Conservation (phyloP, 1,284 basidiomycete genomes). For the Ustilago curta region DNA sequence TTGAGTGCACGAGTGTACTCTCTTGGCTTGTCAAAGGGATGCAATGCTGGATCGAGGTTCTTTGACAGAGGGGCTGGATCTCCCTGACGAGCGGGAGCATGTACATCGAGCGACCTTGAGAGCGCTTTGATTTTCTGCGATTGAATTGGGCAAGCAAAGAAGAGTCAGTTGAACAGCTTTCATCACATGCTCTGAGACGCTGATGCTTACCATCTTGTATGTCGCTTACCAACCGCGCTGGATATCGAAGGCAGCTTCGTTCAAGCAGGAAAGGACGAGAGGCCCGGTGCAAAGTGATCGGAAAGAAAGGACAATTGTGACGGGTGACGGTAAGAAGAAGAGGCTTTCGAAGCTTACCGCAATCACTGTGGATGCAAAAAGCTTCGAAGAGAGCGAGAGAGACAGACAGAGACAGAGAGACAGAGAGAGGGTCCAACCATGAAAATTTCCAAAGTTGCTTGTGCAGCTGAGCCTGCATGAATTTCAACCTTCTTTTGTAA, state of each 20-base stretch:
- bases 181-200: background rate
- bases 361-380: slow-evolving; percentile 2
- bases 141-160: background rate
- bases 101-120: slow-evolving; percentile 82
- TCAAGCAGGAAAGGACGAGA: background rate
- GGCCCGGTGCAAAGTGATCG: background rate
- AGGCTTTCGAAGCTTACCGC: background rate
- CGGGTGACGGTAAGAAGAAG: background rate
- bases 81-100: slow-evolving; percentile 75
- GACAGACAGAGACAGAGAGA: background rate
- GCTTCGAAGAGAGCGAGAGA: background rate
- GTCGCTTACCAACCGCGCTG: background rate
- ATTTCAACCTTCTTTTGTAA: background rate
- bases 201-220: slow-evolving; percentile 13
- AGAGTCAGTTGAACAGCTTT: background rate
- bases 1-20: slow-evolving; percentile 95
- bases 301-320: background rate
- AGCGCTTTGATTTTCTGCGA: slow-evolving; percentile 83
- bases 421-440: slow-evolving; percentile 12
- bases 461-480: background rate
- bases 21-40: slow-evolving; percentile 90
- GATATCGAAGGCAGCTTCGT: background rate
- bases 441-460: slow-evolving; percentile 6
- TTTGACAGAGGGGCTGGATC: slow-evolving; percentile 88
- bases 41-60: slow-evolving; percentile 92